Evolutionary conservation across 257 asterid genomes (phyloP).

Genomic region (Solanum paucissectum): DNA sequence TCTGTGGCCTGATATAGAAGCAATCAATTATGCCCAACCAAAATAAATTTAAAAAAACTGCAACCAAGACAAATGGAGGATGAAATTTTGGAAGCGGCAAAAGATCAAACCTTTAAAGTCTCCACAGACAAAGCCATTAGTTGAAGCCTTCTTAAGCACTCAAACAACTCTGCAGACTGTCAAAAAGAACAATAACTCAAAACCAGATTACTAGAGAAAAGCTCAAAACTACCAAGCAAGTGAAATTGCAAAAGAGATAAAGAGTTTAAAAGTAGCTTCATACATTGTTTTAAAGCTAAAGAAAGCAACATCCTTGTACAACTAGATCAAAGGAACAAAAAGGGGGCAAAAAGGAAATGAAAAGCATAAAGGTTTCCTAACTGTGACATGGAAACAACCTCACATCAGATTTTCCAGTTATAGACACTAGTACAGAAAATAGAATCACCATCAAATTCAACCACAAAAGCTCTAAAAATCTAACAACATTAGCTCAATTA

Average conservation of each 20-base stretch:
- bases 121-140: constrained; percentile 67
- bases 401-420: background rate
- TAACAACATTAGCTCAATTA: background rate
- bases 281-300: background rate
- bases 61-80: background rate
- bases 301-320: background rate
- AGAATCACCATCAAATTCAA: background rate
- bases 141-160: constrained; percentile 73
- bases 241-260: background rate
- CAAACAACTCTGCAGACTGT: constrained; percentile 21
- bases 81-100: background rate
- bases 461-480: background rate
- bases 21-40: background rate
- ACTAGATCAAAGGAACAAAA: background rate
- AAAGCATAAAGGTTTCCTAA: background rate
- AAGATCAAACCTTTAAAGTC: constrained; percentile 52
- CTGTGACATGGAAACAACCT: background rate
- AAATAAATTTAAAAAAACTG: background rate
- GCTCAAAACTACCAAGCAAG: constrained; percentile 5
- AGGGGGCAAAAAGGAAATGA: background rate
- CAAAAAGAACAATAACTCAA: background rate
- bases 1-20: constrained; percentile 40
- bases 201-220: constrained; percentile 38
- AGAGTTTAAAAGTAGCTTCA: background rate
- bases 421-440: background rate